Evolutionary conservation across 179 eudicot species (phyloP), one percentile per base, ranked within the genome.

Genomic region (Spinacia oleracea): DNA sequence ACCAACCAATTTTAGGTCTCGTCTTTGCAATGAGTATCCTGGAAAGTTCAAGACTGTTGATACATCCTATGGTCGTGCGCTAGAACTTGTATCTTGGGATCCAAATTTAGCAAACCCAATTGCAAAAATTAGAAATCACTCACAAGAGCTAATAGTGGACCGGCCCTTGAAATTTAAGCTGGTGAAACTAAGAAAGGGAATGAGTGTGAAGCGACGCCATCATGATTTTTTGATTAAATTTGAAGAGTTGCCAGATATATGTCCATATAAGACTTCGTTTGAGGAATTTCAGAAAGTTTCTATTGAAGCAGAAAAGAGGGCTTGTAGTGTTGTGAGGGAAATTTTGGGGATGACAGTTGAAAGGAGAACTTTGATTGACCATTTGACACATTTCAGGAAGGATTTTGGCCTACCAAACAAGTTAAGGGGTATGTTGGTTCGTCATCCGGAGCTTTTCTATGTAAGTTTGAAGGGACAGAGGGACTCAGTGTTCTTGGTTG

Each of bases 61-160:
- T 83, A 96, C 98, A 40, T 96, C 98, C 5, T 96, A 93, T 81
- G 99, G 99, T 9, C 98, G 90, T 79, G 96, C 97, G 0, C 96
- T 96, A 66, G 96, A 96, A 85, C 97, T 93, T 76, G 96, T 92
- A 14, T 74, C 88, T 1, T 93, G 97, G 93, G 92, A 96, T 72
- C 76, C 82, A 29, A 56, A 74, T 40, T 79, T 93, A 73, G 97
- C 93, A 3, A 67, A 60, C 23, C 81, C 80, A 35, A 80, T 89
- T 64, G 92, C 89, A 16, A 76, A 82, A 63, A 64, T 86, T 53
- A 87, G 82, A 67, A 81, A 42, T 29, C 84, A 67, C n/a, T 46
- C 85, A 35, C 82, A 29, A 42, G 89, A 85, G 23, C 80, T 91
- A 82, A 90, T 96, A 65, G 93, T 96, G 15, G 98, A 96, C 74